phyloP scores from a whole-genome alignment of 176 grass and related monocot genomes.

The Thalia dealbata region DNA sequence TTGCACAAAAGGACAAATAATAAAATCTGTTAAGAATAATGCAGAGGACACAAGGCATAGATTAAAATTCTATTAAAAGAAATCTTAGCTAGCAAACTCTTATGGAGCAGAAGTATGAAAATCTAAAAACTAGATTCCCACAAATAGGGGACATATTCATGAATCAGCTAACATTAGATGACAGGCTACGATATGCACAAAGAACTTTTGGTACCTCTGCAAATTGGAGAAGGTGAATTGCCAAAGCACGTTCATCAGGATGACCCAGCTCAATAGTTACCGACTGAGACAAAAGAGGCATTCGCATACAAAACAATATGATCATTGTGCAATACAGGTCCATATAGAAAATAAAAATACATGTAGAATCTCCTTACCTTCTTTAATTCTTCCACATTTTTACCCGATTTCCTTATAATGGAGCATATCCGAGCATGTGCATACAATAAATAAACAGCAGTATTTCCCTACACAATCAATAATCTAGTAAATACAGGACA shows the following conservation, averaged over 20 bases:
- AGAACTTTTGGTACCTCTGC: constrained; percentile 45
- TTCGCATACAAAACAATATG: neutral
- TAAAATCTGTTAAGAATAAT: too few species aligned
- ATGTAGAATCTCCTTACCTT: constrained; percentile 27
- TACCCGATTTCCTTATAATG: constrained; percentile 82
- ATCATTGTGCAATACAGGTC: neutral
- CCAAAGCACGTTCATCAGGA: constrained; percentile 75
- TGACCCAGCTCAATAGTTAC: constrained; percentile 49
- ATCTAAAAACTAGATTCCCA: neutral
- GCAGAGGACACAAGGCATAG: too few species aligned
- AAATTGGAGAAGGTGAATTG: constrained; percentile 77
- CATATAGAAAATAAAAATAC: neutral
- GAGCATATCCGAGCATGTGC: constrained; percentile 97
- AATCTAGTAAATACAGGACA: neutral
- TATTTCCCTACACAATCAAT: constrained; percentile 61
- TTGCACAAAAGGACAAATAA: too few species aligned
- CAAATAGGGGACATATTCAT: neutral
- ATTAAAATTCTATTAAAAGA: too few species aligned
- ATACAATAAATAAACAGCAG: constrained; percentile 88
- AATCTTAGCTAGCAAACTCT: too few species aligned
- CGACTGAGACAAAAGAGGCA: constrained; percentile 33
- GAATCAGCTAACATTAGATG: neutral
- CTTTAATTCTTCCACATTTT: constrained; percentile 64
- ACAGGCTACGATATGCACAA: neutral
- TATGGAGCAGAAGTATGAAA: neutral